phyloP scores from a whole-genome alignment of 2,329 filamentous ascomycete genomes.

The Beauveria rudraprayagi region DNA sequence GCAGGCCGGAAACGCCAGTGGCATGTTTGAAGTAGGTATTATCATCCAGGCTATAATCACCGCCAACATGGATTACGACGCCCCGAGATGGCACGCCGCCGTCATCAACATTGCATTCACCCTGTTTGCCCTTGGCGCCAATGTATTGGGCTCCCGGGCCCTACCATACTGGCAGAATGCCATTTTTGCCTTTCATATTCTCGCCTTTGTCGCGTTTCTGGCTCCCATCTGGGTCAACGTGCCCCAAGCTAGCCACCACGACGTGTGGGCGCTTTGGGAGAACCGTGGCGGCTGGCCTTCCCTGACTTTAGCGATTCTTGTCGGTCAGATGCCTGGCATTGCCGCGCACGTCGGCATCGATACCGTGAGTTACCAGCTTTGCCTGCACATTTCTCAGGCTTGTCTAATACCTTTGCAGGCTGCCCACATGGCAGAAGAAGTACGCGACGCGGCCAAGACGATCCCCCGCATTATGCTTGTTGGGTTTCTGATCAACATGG shows the following conservation, averaged over 20 bases:
- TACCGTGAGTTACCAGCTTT: background rate
- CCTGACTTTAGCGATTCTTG: slow-evolving; percentile 10
- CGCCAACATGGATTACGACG: slow-evolving; percentile 11
- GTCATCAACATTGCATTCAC: slow-evolving; percentile 11
- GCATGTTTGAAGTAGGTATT: slow-evolving; percentile 13
- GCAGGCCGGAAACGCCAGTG: slow-evolving; percentile 14
- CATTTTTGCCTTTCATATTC: slow-evolving; percentile 12
- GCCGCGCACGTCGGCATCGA: slow-evolving; percentile 12
- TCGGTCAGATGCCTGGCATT: slow-evolving; percentile 13
- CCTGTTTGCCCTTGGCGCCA: slow-evolving; percentile 7
- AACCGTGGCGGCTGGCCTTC: slow-evolving; percentile 13
- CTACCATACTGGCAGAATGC: slow-evolving; percentile 14
- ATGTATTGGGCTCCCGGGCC: slow-evolving; percentile 6
- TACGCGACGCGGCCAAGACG: slow-evolving; percentile 13
- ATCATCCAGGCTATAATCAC: slow-evolving; percentile 14
- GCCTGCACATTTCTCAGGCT: background rate
- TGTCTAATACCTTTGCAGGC: background rate
- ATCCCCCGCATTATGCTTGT: slow-evolving; percentile 12
- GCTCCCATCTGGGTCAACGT: slow-evolving; percentile 15
- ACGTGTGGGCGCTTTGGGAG: slow-evolving; percentile 14
- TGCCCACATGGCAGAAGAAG: slow-evolving; percentile 15
- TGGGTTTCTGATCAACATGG: background rate
- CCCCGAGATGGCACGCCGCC: slow-evolving; percentile 13
- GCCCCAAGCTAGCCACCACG: slow-evolving; percentile 4
- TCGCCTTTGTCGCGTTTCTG: slow-evolving; percentile 12